Evolutionary conservation across 108 stramenopile genomes (phyloP).

Genomic region (Stephanodiscus triporus): DNA sequence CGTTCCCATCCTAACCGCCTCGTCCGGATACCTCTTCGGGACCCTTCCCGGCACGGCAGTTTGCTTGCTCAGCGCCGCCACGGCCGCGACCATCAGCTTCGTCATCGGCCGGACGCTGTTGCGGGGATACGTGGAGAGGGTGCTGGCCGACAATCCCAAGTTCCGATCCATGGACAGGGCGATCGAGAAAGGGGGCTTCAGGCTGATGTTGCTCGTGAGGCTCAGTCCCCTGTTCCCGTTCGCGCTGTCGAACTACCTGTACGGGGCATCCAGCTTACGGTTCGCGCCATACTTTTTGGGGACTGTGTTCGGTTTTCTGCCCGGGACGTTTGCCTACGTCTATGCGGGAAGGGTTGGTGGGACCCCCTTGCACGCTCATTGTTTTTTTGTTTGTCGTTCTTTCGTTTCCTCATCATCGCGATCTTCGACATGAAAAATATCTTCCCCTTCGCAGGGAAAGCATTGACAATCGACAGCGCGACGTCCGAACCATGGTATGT

Average conservation of each 20-base stretch:
- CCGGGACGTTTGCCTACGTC: constrained; percentile 84
- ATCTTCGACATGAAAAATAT: no score
- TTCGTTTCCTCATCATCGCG: not conserved
- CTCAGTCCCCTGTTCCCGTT: constrained; percentile 91
- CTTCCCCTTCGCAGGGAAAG: constrained; percentile 48
- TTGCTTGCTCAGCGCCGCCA: constrained; percentile 69
- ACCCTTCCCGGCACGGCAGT: constrained; percentile 70
- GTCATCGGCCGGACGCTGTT: constrained; percentile 79
- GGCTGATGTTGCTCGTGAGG: constrained; percentile 84
- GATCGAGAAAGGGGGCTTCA: constrained; percentile 90
- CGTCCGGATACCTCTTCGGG: constrained; percentile 90
- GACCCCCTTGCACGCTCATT: not conserved
- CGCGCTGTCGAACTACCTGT: constrained; percentile 89
- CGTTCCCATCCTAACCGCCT: constrained; percentile 77
- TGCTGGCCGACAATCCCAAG: constrained; percentile 67
- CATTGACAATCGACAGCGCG: constrained; percentile 51
- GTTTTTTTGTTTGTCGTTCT: no score
- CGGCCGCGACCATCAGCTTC: constrained; percentile 79
- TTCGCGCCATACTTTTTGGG: constrained; percentile 74
- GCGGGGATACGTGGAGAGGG: constrained; percentile 65
- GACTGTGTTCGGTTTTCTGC: constrained; percentile 78
- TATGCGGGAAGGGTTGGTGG: constrained; percentile 63
- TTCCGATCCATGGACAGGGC: constrained; percentile 81
- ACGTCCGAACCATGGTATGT: constrained; percentile 73
- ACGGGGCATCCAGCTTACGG: constrained; percentile 79